Base-by-base conservation (phyloP, 805 yeast species). In the Tetrapisispora phaffii region DNA sequence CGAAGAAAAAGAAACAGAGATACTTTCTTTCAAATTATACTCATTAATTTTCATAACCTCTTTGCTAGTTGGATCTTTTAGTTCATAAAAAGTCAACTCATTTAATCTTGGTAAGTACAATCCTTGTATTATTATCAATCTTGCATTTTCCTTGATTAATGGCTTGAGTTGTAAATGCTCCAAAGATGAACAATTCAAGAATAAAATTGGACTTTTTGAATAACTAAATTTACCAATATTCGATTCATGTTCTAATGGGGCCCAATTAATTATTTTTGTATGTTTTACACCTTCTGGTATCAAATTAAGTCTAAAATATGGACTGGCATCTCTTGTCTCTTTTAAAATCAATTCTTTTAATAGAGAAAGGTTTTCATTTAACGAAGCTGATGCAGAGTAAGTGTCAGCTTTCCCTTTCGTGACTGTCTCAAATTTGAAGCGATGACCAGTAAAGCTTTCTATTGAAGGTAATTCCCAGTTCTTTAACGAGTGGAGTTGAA, bases 391-490 rank as follows among this genome's bases (percentile, higher is more conserved):
- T n/a, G 34, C 29, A 17, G 50, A 44, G 7, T 15, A 16, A 26
- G 47, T 53, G 5, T 47, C 43, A 7, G 53, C 48, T 8, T 48
- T 49, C 8, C 53, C 41, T 43, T 44, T 45, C 1, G 52, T 35
- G 3, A 55, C 38, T 36, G 20, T 51, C 41, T 57, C 55, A 41
- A 48, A 57, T 44, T 52, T 52, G 38, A 58, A 54, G 8, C 54
- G 41, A 41, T 60, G 61, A 4, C 63, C 65, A 13, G 57, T 41
- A 41, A 57, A 58, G 24, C 35, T 22, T 19, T 31, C 41, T 1
- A 58, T 39, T 15, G 45, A 44, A 12, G 58, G 59, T 33, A 58
- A 34, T 8, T 38, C 13, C 62, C 63, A 58, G 42, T 56, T 54
- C n/a, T 49, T 42, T 22, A 57, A 50, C 2, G 62, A 58, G 40